Evolutionary conservation across 352 stramenopile species (phyloP).

Genomic region (Pythium vanterpoolii): DNA sequence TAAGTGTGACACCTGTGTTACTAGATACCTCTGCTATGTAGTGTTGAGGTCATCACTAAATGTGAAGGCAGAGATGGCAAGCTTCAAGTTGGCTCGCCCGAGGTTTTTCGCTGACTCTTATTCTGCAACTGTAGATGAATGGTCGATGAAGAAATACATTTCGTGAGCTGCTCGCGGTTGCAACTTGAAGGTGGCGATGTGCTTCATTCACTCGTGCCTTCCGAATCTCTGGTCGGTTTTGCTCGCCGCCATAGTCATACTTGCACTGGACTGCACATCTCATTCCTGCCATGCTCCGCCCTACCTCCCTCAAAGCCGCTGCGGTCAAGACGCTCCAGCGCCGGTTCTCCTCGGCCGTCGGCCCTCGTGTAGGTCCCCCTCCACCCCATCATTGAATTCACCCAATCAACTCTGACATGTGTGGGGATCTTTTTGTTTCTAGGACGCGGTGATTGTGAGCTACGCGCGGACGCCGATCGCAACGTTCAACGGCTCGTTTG

Average conservation of each 20-base stretch:
- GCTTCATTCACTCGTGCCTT: not conserved
- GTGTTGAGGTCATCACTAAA: not conserved
- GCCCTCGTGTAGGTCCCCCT: slow-evolving; percentile 30
- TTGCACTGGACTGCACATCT: slow-evolving; percentile 2
- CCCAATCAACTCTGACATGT: not conserved
- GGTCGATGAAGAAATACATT: not conserved
- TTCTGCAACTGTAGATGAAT: slow-evolving; percentile 26
- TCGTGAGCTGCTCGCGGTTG: slow-evolving; percentile 3
- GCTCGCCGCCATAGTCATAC: slow-evolving; percentile 8
- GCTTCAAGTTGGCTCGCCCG: slow-evolving; percentile 18
- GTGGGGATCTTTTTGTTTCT: not conserved
- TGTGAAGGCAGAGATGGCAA: not conserved
- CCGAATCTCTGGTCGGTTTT: not conserved
- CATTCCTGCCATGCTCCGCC: slow-evolving; percentile 22
- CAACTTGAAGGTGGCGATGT: slow-evolving; percentile 2
- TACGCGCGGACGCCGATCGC: slow-evolving; percentile 96
- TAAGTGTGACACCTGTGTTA: not conserved
- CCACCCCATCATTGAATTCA: not conserved
- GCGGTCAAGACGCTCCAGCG: slow-evolving; percentile 33
- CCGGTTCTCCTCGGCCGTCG: slow-evolving; percentile 38
- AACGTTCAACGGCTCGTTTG: slow-evolving; percentile 92
- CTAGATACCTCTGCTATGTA: not conserved
- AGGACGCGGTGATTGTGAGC: slow-evolving; percentile 93
- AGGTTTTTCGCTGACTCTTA: slow-evolving; percentile 26
- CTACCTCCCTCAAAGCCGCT: slow-evolving; percentile 23